Percentiles rank a stretch among this genome's conserved stretches.
These are phyloP conservation scores for Cytospora chrysosperma DNA, from an alignment of 2,329 filamentous ascomycete genomes.

Conservation along the genomic window DNA sequence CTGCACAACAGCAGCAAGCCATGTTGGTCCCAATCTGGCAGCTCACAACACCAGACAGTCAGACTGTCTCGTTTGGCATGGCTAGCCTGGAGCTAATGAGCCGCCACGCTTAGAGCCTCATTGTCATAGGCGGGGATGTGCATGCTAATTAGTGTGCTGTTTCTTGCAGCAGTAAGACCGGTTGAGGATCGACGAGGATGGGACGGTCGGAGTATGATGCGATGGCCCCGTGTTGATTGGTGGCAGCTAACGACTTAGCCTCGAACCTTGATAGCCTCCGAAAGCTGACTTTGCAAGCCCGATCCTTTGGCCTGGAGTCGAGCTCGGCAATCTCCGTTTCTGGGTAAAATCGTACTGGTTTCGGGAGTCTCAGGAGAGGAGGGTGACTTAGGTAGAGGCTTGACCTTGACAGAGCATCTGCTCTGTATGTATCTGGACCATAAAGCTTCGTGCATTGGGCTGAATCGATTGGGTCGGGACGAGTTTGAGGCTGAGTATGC, in stretches of 20 bases:
- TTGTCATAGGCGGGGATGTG: conserved; percentile 16
- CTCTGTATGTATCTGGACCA: too few species aligned
- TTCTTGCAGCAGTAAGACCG: conserved; percentile 14
- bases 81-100: conserved; percentile 14
- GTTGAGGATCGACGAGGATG: conserved; percentile 7
- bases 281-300: not conserved
- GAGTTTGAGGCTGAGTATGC: conserved; percentile 16
- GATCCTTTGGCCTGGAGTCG: not conserved
- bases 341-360: not conserved
- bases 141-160: conserved; percentile 10
- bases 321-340: not conserved
- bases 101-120: conserved; percentile 20
- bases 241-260: conserved; percentile 5
- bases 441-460: not conserved
- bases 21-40: conserved; percentile 16
- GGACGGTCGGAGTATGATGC: conserved; percentile 1
- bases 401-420: not conserved
- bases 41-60: conserved; percentile 19
- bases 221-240: conserved; percentile 11
- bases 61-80: conserved; percentile 19
- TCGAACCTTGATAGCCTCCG: not conserved
- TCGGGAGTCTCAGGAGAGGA: not conserved
- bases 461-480: conserved; percentile 11
- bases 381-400: not conserved
- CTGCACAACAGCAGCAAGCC: conserved; percentile 4